Conservation (phyloP, 345 rosid species). For the Salix exigua region DNA sequence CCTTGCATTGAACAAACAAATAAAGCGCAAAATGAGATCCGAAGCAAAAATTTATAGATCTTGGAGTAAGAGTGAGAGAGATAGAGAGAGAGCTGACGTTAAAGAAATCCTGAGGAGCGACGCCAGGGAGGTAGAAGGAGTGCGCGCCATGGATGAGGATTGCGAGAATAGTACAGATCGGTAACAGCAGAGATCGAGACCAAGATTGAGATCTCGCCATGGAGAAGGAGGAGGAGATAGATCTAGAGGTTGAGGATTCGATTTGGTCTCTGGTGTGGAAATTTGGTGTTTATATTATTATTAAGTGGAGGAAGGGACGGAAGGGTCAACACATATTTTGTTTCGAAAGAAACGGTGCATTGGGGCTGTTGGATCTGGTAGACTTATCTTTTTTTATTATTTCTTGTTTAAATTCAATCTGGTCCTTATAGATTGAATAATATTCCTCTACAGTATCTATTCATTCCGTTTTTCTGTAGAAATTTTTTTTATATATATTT, state of each 20-base stretch:
- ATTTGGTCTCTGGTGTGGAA: background rate
- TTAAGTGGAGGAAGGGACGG: too few species aligned
- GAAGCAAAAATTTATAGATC: constrained; percentile 21
- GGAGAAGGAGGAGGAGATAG: constrained; percentile 3
- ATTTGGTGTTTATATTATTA: background rate
- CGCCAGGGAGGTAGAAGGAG: constrained; percentile 97
- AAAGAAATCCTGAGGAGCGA: constrained; percentile 87
- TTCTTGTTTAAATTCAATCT: background rate
- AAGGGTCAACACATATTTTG: background rate
- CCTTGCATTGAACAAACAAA: background rate
- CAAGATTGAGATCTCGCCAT: constrained; percentile 43
- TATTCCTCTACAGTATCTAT: background rate
- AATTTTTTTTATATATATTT: too few species aligned
- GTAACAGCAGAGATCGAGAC: constrained; percentile 21
- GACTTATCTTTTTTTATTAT: background rate
- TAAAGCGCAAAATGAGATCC: constrained; percentile 2
- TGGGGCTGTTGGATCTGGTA: background rate
- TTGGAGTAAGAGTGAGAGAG: background rate
- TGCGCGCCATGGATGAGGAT: constrained; percentile 49
- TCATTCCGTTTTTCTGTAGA: too few species aligned
- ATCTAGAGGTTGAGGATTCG: constrained; percentile 14
- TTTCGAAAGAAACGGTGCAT: background rate
- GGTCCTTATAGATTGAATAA: background rate
- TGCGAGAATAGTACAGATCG: constrained; percentile 14
- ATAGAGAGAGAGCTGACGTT: constrained; percentile 41